Conservation (phyloP, 345 rosid genomes). For the Lepidium africanum region DNA sequence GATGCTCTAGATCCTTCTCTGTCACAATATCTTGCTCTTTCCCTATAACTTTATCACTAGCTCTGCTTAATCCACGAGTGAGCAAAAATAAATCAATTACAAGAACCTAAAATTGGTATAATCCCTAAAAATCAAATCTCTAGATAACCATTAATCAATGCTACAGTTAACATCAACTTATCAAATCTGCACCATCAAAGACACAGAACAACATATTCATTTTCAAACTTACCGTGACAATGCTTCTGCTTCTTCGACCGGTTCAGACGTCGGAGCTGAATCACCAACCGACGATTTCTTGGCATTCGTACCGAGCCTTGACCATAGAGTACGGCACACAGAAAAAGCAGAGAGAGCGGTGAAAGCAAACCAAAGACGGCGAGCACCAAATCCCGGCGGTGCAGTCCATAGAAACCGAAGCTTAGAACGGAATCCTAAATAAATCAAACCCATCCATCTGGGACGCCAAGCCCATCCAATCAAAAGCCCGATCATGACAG, state of each 20-base stretch:
- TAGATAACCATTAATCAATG: background rate
- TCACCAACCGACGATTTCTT: constrained; percentile 21
- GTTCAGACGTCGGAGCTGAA: background rate
- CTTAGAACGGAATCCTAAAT: constrained; percentile 67
- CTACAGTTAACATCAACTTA: too few species aligned
- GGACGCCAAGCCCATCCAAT: constrained; percentile 99
- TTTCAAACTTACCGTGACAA: constrained; percentile 33
- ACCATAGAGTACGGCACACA: constrained; percentile 66
- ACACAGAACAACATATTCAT: background rate
- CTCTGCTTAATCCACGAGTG: constrained; percentile 21
- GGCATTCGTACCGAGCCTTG: constrained; percentile 35
- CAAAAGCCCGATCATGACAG: constrained; percentile 89
- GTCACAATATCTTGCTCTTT: constrained; percentile 44
- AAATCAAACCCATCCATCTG: constrained; percentile 81
- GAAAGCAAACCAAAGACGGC: constrained; percentile 86
- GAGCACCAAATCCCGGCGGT: constrained; percentile 96
- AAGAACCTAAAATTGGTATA: background rate
- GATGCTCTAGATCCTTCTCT: constrained; percentile 73
- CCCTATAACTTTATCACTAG: constrained; percentile 20
- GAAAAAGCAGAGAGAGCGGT: constrained; percentile 88
- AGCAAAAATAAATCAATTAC: background rate
- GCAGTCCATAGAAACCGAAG: constrained; percentile 79
- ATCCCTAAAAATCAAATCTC: background rate
- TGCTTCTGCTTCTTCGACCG: constrained; percentile 7
- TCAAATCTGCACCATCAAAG: too few species aligned